A percentile compares a stretch with the other conserved stretches of the same genome.
Conservation (phyloP, 805 yeast genomes). For the Pichia cephalocereana region DNA sequence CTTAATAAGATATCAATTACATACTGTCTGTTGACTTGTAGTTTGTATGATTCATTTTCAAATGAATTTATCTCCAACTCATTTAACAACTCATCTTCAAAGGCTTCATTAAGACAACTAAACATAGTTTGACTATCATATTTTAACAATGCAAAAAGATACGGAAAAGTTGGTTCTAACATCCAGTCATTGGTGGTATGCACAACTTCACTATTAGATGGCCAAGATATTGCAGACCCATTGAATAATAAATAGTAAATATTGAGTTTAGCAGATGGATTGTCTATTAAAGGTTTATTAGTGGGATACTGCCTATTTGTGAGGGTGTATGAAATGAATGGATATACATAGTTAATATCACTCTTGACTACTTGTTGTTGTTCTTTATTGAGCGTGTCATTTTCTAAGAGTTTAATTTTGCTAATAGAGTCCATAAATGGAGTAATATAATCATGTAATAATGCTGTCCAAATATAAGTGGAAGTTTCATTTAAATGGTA, state of each 20-base stretch:
- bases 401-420: constrained; percentile 16
- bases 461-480: constrained; percentile 61
- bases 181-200: constrained; percentile 26
- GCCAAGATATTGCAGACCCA: constrained; percentile 43
- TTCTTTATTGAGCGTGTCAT: neutral
- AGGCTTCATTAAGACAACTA: constrained; percentile 65
- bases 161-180: constrained; percentile 56
- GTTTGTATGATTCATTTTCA: constrained; percentile 17
- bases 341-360: constrained; percentile 32
- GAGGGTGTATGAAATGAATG: constrained; percentile 58
- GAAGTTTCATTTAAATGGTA: constrained; percentile 52
- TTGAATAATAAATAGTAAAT: constrained; percentile 53
- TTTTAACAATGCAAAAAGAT: constrained; percentile 47
- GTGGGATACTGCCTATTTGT: constrained; percentile 81
- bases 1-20: constrained; percentile 66
- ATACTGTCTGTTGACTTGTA: constrained; percentile 58
- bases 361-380: constrained; percentile 6
- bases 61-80: constrained; percentile 36
- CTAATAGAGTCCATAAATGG: constrained; percentile 58
- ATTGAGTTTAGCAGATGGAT: constrained; percentile 36
- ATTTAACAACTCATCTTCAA: constrained; percentile 72
- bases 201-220: constrained; percentile 17
- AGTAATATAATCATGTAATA: constrained; percentile 60
- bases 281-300: constrained; percentile 35
- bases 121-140: constrained; percentile 52